Evolutionary conservation across 2,329 filamentous ascomycete genomes (phyloP).

Genomic region (Alternaria sp.): DNA sequence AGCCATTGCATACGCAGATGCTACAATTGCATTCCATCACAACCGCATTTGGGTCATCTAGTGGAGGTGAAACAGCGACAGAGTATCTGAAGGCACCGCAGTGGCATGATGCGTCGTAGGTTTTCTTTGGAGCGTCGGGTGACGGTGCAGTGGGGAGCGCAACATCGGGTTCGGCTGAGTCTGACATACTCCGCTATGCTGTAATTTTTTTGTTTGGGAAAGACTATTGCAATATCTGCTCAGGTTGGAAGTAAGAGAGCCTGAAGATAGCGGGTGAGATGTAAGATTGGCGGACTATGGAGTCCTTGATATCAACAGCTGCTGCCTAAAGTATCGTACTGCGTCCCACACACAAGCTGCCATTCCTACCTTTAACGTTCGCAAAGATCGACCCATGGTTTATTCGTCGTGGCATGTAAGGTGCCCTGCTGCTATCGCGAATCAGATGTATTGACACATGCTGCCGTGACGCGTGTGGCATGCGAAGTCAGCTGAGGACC

Average conservation of each 20-base stretch:
- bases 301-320: neutral
- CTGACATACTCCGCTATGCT: slow-evolving; percentile 5
- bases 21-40: slow-evolving; percentile 64
- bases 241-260: neutral
- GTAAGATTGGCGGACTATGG: neutral
- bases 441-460: slow-evolving; percentile 11
- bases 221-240: neutral
- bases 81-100: slow-evolving; percentile 62
- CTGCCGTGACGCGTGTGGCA: slow-evolving; percentile 8
- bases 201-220: neutral
- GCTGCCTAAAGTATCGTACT: slow-evolving; percentile 2
- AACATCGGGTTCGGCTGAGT: neutral
- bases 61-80: slow-evolving; percentile 60
- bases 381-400: neutral
- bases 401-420: neutral
- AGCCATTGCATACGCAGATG: slow-evolving; percentile 62
- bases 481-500: slow-evolving; percentile 23
- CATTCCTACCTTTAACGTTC: neutral
- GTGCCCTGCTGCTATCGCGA: slow-evolving; percentile 7
- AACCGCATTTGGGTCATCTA: slow-evolving; percentile 52
- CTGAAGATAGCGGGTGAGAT: neutral
- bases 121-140: slow-evolving; percentile 13
- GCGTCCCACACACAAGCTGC: neutral
- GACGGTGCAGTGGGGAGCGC: slow-evolving; percentile 11
- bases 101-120: slow-evolving; percentile 62